A percentile compares a stretch with the other conserved stretches of the same genome.
Evolutionary conservation across 768 basidiomycete species (phyloP).

Genomic region (Albatrellus ellisii): DNA sequence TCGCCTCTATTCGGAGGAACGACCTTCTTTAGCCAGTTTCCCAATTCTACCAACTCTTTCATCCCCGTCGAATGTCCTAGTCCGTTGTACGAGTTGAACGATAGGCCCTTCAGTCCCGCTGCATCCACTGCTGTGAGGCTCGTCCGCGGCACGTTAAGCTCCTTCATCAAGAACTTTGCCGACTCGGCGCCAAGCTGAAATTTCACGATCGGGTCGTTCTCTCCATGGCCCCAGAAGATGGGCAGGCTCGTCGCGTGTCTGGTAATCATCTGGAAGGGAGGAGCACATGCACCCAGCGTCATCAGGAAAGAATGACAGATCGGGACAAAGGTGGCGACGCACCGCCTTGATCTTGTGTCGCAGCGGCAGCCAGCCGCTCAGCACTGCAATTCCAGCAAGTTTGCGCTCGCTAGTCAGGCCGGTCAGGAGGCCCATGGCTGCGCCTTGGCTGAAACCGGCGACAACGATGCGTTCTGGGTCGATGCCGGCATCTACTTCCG

Average conservation of each 20-base stretch:
- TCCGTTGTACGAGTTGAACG: conserved; percentile 54
- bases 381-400: conserved; percentile 55
- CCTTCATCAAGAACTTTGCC: conserved; percentile 37
- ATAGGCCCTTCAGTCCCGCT: conserved; percentile 37
- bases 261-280: conserved; percentile 39
- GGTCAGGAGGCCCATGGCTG: conserved; percentile 62
- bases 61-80: conserved; percentile 53
- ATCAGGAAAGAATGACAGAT: background rate
- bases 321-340: conserved; percentile 14
- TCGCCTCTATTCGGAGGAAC: conserved; percentile 29
- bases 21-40: conserved; percentile 52
- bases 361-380: conserved; percentile 77
- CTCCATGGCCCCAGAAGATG: conserved; percentile 83
- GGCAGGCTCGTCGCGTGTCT: conserved; percentile 48
- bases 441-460: conserved; percentile 86
- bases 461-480: conserved; percentile 61
- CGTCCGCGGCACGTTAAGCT: conserved; percentile 30
- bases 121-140: conserved; percentile 24
- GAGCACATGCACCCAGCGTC: background rate
- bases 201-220: conserved; percentile 59
- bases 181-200: conserved; percentile 40
- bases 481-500: conserved; percentile 63
- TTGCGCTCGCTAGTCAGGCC: conserved; percentile 55
- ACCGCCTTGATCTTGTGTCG: conserved; percentile 53
- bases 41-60: conserved; percentile 59